These are phyloP conservation scores for Globisporangium nodosum DNA, from an alignment of 352 stramenopile species.

Conservation along the genomic window DNA sequence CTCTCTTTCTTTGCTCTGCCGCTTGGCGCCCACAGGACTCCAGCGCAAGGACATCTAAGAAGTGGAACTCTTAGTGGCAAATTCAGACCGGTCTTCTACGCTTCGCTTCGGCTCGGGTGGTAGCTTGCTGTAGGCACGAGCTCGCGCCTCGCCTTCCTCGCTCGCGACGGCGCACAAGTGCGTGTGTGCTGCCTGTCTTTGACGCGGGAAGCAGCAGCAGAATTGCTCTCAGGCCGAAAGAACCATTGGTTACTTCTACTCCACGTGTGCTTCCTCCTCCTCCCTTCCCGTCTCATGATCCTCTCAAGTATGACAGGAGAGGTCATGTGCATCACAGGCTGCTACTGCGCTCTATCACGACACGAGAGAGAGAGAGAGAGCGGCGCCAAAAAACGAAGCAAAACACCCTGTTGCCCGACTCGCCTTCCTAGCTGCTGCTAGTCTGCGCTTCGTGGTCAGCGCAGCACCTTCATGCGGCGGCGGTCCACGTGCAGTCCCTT, in stretches of 20 bases:
- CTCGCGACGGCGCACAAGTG: not conserved
- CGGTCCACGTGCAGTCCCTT: constrained; percentile 16
- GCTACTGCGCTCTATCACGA: not conserved
- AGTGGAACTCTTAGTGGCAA: constrained; percentile 41
- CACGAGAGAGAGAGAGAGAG: not conserved
- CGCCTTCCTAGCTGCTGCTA: not conserved
- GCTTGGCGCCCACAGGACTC: constrained; percentile 41
- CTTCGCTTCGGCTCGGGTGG: constrained; percentile 17
- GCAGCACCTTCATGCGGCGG: not conserved
- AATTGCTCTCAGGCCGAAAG: constrained; percentile 13
- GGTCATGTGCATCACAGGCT: not conserved
- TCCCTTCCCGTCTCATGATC: not conserved
- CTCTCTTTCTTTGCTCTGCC: too few relatives aligned
- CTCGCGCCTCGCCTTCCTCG: not conserved
- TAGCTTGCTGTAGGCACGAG: constrained; percentile 5
- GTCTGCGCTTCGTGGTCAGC: not conserved
- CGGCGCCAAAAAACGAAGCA: constrained; percentile 3
- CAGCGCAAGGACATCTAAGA: constrained; percentile 91
- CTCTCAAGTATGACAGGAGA: too few relatives aligned
- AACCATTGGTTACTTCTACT: constrained; percentile 16
- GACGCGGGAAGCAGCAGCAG: constrained; percentile 4
- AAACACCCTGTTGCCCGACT: constrained; percentile 12
- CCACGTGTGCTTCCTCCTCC: not conserved
- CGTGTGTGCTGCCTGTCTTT: too few relatives aligned
- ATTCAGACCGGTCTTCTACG: constrained; percentile 83